A percentile compares a stretch with the other conserved stretches of the same genome.
phyloP scores from a whole-genome alignment of 169 alveolate genomes.

The Cyclospora cayetanensis region DNA sequence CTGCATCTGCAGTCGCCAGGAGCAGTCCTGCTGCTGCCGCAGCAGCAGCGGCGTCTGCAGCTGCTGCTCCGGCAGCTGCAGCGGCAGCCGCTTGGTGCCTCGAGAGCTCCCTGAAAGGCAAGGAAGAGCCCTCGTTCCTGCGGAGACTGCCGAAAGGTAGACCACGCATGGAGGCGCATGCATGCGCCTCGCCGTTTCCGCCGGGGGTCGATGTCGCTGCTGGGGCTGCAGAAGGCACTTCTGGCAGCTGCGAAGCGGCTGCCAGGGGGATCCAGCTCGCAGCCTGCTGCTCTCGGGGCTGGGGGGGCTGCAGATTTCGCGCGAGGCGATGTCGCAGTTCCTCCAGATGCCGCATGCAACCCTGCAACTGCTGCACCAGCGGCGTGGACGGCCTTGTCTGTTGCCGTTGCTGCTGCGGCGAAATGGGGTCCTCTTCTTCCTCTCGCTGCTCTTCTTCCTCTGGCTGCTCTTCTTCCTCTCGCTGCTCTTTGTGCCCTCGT shows the following conservation, averaged over 20 bases:
- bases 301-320: background rate
- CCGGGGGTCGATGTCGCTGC: slow-evolving; percentile 19
- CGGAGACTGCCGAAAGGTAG: background rate
- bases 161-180: background rate
- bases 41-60: slow-evolving; percentile 41
- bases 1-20: slow-evolving; percentile 4
- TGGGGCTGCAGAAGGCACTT: background rate
- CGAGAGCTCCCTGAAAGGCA: background rate
- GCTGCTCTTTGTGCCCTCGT: background rate
- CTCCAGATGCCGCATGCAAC: background rate
- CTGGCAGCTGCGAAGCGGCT: too few relatives aligned
- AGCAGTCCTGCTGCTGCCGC: slow-evolving; percentile 48
- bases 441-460: background rate
- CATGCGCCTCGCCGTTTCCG: background rate
- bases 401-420: background rate
- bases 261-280: too few relatives aligned
- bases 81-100: background rate
- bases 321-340: background rate
- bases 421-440: slow-evolving; percentile 6
- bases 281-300: slow-evolving; percentile 16
- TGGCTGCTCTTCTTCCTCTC: background rate
- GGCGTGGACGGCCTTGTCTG: background rate
- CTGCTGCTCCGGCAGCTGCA: slow-evolving; percentile 10
- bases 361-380: background rate
- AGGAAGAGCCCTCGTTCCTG: background rate